A percentile compares a stretch with the other conserved stretches of the same genome.
Conservation (phyloP, 2,329 filamentous ascomycete species). For the Tolypocladium ovalisporum region DNA sequence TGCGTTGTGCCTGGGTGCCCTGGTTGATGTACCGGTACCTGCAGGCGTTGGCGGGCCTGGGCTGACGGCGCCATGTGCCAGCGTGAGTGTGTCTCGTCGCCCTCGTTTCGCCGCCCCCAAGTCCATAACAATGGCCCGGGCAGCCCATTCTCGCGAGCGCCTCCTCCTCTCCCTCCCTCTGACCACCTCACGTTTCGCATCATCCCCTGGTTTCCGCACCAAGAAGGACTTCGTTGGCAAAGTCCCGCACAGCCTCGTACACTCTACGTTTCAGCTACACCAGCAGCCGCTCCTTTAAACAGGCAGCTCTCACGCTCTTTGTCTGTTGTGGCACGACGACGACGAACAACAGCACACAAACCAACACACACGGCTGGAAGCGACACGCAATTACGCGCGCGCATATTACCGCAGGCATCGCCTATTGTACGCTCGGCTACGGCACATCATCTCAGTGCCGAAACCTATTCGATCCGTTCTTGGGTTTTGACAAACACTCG, state of each 20-base stretch:
- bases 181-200: constrained; percentile 8
- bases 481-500: neutral
- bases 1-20: neutral
- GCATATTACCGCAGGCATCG: neutral
- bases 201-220: constrained; percentile 9
- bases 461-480: neutral
- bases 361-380: neutral
- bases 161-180: constrained; percentile 1
- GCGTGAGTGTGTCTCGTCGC: neutral
- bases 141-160: neutral
- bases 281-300: neutral
- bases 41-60: neutral
- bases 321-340: neutral
- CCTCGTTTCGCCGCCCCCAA: neutral
- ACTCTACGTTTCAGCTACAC: constrained; percentile 9
- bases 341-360: neutral
- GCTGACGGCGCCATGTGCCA: neutral
- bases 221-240: constrained; percentile 43
- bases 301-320: neutral
- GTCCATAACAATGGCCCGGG: neutral
- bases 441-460: neutral
- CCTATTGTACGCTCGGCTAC: neutral
- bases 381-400: neutral
- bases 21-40: neutral
- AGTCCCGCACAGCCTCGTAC: constrained; percentile 25